Percentiles rank a stretch among this genome's conserved stretches.
These are phyloP conservation scores for Malus orientalis DNA, from an alignment of 306 rosid genomes.

Conservation along the genomic window DNA sequence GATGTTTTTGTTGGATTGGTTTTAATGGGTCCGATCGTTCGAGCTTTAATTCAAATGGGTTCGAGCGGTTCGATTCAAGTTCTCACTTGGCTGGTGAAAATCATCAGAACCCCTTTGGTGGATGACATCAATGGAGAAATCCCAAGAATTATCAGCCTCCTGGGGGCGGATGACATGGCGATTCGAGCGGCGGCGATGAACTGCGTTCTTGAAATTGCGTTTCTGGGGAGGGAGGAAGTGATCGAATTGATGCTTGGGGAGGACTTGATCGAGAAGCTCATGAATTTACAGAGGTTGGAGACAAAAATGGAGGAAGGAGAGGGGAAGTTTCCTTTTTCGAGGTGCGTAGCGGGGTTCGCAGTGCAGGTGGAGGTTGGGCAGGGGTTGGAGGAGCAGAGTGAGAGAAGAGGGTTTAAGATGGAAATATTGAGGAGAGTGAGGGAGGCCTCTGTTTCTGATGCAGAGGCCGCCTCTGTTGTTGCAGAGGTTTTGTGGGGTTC, in stretches of 20 bases:
- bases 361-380: conserved; percentile 53
- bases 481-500: conserved; percentile 65
- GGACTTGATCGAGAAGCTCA: conserved; percentile 34
- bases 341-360: conserved; percentile 51
- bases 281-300: conserved; percentile 47
- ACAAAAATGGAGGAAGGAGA: neutral
- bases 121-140: conserved; percentile 47
- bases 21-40: conserved; percentile 54
- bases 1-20: conserved; percentile 69
- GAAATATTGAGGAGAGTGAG: conserved; percentile 42
- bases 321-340: conserved; percentile 20
- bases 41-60: conserved; percentile 26
- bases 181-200: conserved; percentile 39
- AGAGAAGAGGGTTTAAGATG: conserved; percentile 42
- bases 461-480: conserved; percentile 41
- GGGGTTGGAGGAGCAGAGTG: conserved; percentile 39
- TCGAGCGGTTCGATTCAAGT: conserved; percentile 35
- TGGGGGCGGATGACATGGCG: conserved; percentile 15
- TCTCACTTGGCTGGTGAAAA: conserved; percentile 27
- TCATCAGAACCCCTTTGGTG: conserved; percentile 44
- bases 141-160: conserved; percentile 22
- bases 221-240: conserved; percentile 51
- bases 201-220: conserved; percentile 41
- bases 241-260: conserved; percentile 36
- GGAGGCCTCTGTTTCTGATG: conserved; percentile 43